A percentile compares a stretch with the other conserved stretches of the same genome.
phyloP scores from a whole-genome alignment of 352 stramenopile genomes.

The Globisporangium acanthophoron region DNA sequence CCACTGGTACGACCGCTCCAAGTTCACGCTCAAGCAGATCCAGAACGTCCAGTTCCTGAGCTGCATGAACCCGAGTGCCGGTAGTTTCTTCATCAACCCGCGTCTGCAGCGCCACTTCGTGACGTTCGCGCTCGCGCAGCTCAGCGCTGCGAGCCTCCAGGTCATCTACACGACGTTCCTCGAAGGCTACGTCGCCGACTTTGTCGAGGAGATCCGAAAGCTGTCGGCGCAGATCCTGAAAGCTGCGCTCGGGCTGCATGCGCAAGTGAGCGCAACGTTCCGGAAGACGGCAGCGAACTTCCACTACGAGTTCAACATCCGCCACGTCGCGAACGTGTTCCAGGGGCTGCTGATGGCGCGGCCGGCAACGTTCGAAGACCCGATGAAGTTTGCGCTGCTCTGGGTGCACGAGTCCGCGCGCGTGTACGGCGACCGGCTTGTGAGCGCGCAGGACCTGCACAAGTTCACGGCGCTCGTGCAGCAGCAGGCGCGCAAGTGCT shows the following conservation, averaged over 20 bases:
- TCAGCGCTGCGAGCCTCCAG: conserved; percentile 84
- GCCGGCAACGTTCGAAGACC: conserved; percentile 79
- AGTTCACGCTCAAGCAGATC: conserved; percentile 92
- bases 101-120: conserved; percentile 94
- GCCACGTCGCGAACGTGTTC: conserved; percentile 93
- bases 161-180: conserved; percentile 95
- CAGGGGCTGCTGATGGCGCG: conserved; percentile 91
- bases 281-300: conserved; percentile 94
- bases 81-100: conserved; percentile 91
- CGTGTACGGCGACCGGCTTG: conserved; percentile 94
- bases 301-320: conserved; percentile 97
- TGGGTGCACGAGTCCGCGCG: conserved; percentile 96
- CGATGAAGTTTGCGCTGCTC: conserved; percentile 88
- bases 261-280: conserved; percentile 72
- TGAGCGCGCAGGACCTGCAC: conserved; percentile 63
- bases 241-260: conserved; percentile 87
- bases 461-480: conserved; percentile 89
- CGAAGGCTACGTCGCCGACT: conserved; percentile 91
- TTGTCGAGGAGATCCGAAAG: conserved; percentile 90
- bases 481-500: conserved; percentile 91
- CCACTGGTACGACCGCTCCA: conserved; percentile 92
- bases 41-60: conserved; percentile 92
- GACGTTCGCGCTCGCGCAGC: conserved; percentile 90
- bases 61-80: conserved; percentile 94
- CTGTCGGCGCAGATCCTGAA: conserved; percentile 82